phyloP scores from a whole-genome alignment of 1,284 basidiomycete genomes.

The Butyriboletus appendiculatus region DNA sequence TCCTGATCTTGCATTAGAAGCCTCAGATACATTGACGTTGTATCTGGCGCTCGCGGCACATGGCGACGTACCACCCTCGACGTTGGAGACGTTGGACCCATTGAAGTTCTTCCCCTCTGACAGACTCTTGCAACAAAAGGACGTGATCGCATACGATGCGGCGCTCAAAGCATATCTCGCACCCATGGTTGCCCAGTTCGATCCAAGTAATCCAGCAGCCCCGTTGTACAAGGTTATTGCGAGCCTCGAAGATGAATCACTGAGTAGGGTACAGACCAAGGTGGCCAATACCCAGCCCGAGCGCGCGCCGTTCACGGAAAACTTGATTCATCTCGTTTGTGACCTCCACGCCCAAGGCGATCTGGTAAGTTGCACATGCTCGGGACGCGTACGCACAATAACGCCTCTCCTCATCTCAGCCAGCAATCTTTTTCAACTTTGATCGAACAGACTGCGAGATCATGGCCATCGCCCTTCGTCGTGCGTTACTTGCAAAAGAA shows the following conservation, averaged over 20 bases:
- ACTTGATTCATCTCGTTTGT: slow-evolving; percentile 52
- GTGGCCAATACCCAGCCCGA: slow-evolving; percentile 37
- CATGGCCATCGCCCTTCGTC: slow-evolving; percentile 45
- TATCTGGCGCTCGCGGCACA: slow-evolving; percentile 44
- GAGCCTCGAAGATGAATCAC: slow-evolving; percentile 41
- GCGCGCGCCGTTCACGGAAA: slow-evolving; percentile 34
- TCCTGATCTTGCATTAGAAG: slow-evolving; percentile 61
- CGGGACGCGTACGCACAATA: no score
- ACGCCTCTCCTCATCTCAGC: slow-evolving; percentile 38
- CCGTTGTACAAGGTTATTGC: slow-evolving; percentile 43
- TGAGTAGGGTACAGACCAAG: slow-evolving; percentile 25
- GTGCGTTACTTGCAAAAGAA: slow-evolving; percentile 45
- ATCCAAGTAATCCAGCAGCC: slow-evolving; percentile 38
- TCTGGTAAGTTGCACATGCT: slow-evolving; percentile 43
- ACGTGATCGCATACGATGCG: slow-evolving; percentile 58
- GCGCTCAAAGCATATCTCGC: slow-evolving; percentile 49
- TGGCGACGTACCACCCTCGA: slow-evolving; percentile 24
- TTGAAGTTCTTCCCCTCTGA: slow-evolving; percentile 43
- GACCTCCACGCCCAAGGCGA: slow-evolving; percentile 53
- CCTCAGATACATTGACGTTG: slow-evolving; percentile 53
- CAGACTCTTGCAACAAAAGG: slow-evolving; percentile 52
- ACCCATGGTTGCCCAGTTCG: slow-evolving; percentile 40
- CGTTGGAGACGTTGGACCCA: slow-evolving; percentile 44
- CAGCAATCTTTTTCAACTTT: slow-evolving; percentile 68
- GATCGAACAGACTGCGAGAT: slow-evolving; percentile 59